Evolutionary conservation across 1,139 yeast genomes (phyloP), one percentile per base, ranked within the genome.

Genomic region (Spencermartinsiella ligniputridi): DNA sequence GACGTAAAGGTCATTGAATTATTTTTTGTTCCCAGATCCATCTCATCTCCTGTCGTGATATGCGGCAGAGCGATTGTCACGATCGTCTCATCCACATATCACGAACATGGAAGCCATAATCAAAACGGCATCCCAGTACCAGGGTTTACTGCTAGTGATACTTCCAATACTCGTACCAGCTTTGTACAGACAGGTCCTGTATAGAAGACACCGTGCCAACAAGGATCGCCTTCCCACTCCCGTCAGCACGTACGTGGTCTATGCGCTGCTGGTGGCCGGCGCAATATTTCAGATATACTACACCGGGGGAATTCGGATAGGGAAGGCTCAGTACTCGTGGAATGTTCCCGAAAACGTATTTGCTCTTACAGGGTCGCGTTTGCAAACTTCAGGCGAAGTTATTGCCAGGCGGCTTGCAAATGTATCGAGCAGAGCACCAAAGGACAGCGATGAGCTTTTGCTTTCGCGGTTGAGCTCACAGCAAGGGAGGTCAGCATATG

Each of bases 351-450:
- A 41, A 15, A 55, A 54, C 25, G 46, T 52, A 16, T 44, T 56
- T 19, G 22, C 41, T 16, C 39, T 33, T 20, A 53, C 58, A 3
- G 51, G 52, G 6, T 46, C 55, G 3, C 47, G 57, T 17, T 40
- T 58, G 33, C 58, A 55, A 36, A 53, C 62, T 1, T 39, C 56
- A 2, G 51, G 51, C 17, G 50, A 47, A 16, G 56, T 56, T 5
- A 39, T 58, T 18, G 52, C 44, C 21, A 29, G 48, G 4, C 47
- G 60, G 15, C 36, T 53, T 37, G 41, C 39, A 15, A 42, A 45
- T 19, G 38, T 51, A 12, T 41, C 34, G 12, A 44, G 39, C 1
- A 30, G 45, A 6, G 45, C 45, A 0, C 46, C 38, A 20, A 25
- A 36, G 15, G 39, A 37, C 15, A 34, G 40, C 11, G 45, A 49